Conservation (phyloP, 371 early-diverging fungal genomes). For the Haplosporangium sp. region DNA sequence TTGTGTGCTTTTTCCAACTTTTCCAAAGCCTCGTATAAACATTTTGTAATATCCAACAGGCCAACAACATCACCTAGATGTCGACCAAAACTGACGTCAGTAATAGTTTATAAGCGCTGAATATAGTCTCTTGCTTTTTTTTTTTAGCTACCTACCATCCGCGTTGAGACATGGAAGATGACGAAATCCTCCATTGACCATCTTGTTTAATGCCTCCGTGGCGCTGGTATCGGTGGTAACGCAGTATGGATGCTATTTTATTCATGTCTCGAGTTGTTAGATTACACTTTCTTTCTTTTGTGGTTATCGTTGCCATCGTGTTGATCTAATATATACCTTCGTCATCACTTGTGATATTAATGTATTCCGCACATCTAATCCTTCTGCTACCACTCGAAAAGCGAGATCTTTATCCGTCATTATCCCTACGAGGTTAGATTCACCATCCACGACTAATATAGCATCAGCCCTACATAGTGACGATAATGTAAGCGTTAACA, state of each 20-base stretch:
- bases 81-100: not conserved
- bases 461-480: conserved; percentile 10
- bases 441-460: conserved; percentile 70
- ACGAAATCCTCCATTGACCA: conserved; percentile 84
- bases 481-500: not conserved
- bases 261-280: not conserved
- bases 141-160: conserved; percentile 23
- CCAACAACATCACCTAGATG: conserved; percentile 87
- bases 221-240: conserved; percentile 68
- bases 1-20: conserved; percentile 91
- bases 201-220: conserved; percentile 83
- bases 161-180: conserved; percentile 65
- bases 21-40: conserved; percentile 91
- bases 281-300: not conserved
- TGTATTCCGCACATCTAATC: conserved; percentile 74
- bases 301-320: not conserved
- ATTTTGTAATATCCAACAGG: conserved; percentile 93
- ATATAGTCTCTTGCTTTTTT: too few species aligned
- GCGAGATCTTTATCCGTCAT: conserved; percentile 84
- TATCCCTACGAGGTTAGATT: conserved; percentile 65
- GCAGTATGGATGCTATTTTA: conserved; percentile 70
- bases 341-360: conserved; percentile 83
- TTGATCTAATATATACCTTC: conserved; percentile 24
- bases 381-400: conserved; percentile 88
- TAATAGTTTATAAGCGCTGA: too few species aligned